A percentile compares a stretch with the other conserved stretches of the same genome.
These are phyloP conservation scores for Oryza glumipatula DNA, from an alignment of 176 grass and related monocot genomes.

Conservation along the genomic window DNA sequence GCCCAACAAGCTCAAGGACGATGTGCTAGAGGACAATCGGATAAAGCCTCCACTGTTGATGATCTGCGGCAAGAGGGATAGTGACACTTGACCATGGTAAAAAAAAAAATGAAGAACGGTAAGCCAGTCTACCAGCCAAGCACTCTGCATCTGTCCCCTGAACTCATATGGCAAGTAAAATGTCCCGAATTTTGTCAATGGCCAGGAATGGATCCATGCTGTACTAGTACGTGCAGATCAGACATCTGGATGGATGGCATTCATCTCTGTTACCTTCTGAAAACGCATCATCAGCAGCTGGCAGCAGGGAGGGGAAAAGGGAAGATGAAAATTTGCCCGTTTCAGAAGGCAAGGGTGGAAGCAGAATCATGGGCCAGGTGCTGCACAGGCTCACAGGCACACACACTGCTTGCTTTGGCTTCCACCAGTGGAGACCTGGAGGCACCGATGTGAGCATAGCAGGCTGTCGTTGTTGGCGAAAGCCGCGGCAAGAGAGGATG, in stretches of 20 bases:
- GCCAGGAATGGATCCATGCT: neutral
- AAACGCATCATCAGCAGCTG: neutral
- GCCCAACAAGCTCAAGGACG: slow-evolving; percentile 19
- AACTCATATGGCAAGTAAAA: neutral
- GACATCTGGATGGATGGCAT: neutral
- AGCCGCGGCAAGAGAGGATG: slow-evolving; percentile 24
- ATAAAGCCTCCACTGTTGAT: slow-evolving; percentile 3
- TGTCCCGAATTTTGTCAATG: neutral
- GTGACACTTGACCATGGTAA: neutral
- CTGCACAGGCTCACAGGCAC: neutral
- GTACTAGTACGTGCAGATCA: neutral
- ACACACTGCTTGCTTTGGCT: neutral
- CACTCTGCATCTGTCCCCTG: neutral
- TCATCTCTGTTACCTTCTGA: neutral
- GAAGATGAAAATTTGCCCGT: neutral
- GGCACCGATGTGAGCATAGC: neutral
- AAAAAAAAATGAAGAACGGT: too few species aligned
- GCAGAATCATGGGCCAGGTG: slow-evolving; percentile 46
- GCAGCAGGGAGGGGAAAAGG: neutral
- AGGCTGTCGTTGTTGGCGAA: neutral
- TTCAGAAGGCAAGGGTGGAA: neutral
- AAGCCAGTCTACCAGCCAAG: neutral
- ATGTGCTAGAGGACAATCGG: slow-evolving; percentile 17
- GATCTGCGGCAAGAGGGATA: neutral
- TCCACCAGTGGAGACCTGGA: neutral